A percentile compares a stretch with the other conserved stretches of the same genome.
Evolutionary conservation across 2,329 filamentous ascomycete species (phyloP).

Genomic region (Neonectria coccinea): DNA sequence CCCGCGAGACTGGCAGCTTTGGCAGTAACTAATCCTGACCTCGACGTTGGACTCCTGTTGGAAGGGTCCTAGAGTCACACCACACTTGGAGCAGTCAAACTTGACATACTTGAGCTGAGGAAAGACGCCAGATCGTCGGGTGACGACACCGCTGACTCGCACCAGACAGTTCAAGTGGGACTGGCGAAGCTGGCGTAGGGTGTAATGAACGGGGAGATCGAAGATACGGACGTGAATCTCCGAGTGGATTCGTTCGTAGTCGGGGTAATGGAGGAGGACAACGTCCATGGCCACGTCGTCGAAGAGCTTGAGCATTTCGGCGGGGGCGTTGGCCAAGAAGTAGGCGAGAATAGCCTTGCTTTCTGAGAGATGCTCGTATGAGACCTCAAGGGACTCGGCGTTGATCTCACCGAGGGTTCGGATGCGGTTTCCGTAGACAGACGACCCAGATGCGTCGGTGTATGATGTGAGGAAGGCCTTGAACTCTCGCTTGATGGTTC

Average conservation of each 20-base stretch:
- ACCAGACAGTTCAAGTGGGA: constrained; percentile 96
- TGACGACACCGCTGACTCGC: constrained; percentile 94
- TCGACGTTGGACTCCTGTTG: constrained; percentile 97
- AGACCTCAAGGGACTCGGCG: constrained; percentile 94
- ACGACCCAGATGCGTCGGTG: constrained; percentile 87
- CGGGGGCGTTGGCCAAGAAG: constrained; percentile 93
- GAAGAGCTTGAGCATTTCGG: constrained; percentile 96
- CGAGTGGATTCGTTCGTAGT: constrained; percentile 96
- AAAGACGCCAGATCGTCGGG: constrained; percentile 92
- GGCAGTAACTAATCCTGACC: constrained; percentile 95
- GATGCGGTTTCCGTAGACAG: constrained; percentile 95
- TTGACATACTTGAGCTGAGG: constrained; percentile 99
- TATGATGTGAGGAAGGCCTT: constrained; percentile 97
- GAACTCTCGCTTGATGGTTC: constrained; percentile 96
- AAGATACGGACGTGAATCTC: constrained; percentile 98
- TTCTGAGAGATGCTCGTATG: constrained; percentile 89
- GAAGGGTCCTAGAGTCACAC: constrained; percentile 91
- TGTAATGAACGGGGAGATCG: constrained; percentile 94
- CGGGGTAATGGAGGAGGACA: constrained; percentile 93
- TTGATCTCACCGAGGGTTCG: constrained; percentile 97
- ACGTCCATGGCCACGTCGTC: constrained; percentile 98
- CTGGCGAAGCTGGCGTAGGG: constrained; percentile 92
- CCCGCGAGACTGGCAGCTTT: constrained; percentile 93
- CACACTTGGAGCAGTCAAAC: constrained; percentile 96
- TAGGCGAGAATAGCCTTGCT: constrained; percentile 95